Conservation (phyloP, 2,329 filamentous ascomycete genomes). For the Diaporthe sp. region DNA sequence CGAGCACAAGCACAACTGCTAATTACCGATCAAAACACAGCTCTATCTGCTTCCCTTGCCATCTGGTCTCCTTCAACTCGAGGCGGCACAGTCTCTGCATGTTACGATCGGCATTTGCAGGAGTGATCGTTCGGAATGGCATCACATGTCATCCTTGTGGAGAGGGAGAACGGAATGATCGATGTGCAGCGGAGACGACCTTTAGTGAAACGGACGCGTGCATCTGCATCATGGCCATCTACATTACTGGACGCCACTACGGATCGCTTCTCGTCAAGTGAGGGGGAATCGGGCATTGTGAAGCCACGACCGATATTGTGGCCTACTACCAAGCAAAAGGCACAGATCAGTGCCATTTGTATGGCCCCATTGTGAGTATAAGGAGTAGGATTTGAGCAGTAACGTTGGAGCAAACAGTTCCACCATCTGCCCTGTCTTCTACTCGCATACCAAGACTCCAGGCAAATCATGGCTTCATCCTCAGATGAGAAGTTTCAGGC, state of each 20-base stretch:
- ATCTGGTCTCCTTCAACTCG: neutral
- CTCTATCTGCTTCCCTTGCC: too few relatives aligned
- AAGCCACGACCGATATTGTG: neutral
- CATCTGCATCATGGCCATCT: conserved; percentile 13
- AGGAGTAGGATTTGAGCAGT: neutral
- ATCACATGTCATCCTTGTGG: neutral
- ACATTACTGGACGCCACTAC: conserved; percentile 23
- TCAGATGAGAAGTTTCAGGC: conserved; percentile 54
- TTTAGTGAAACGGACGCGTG: neutral
- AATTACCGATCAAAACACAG: neutral
- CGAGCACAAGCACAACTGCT: conserved; percentile 7
- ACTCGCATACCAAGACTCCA: neutral
- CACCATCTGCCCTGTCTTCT: neutral
- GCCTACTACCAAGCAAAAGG: neutral
- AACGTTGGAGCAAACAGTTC: neutral
- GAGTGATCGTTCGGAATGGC: neutral
- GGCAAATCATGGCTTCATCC: neutral
- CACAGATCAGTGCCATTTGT: neutral
- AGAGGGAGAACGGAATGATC: neutral
- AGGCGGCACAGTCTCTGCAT: neutral
- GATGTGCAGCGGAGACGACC: too few relatives aligned
- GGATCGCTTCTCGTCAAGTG: neutral
- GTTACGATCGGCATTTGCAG: neutral
- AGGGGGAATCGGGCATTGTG: neutral
- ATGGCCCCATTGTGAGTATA: neutral